Evolutionary conservation across 805 yeast genomes (phyloP).

Genomic region (Komagataella pseudopastoris): DNA sequence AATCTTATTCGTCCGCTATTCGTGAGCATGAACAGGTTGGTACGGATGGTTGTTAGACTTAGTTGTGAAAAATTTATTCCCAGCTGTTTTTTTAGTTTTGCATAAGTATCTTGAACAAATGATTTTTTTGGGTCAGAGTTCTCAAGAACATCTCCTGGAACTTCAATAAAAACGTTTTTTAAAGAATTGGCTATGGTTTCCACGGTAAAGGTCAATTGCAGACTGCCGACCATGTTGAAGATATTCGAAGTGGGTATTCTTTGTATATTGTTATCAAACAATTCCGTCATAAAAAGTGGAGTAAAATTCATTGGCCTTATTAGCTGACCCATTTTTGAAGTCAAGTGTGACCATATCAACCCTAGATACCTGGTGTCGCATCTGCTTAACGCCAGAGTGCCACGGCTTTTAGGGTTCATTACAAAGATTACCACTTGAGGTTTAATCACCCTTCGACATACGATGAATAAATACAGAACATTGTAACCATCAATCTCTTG

Average conservation of each 20-base stretch:
- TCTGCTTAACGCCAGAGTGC: background rate
- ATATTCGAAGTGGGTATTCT: background rate
- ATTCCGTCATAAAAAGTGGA: background rate
- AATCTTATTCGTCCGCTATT: slow-evolving; percentile 17
- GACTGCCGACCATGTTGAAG: background rate
- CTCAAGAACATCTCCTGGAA: slow-evolving; percentile 11
- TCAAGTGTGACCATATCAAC: background rate
- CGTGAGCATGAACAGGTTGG: slow-evolving; percentile 13
- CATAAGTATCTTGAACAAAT: slow-evolving; percentile 10
- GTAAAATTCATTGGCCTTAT: background rate
- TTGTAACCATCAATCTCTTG: background rate
- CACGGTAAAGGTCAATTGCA: slow-evolving; percentile 9
- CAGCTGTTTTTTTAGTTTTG: slow-evolving; percentile 10
- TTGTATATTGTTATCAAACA: background rate
- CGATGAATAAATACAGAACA: background rate
- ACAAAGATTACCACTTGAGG: background rate
- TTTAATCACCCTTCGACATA: background rate
- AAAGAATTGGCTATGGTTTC: slow-evolving; percentile 7
- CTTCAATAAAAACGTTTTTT: slow-evolving; percentile 12
- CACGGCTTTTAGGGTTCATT: background rate
- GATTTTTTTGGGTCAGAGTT: slow-evolving; percentile 4
- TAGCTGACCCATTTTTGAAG: background rate
- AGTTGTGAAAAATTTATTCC: slow-evolving; percentile 15
- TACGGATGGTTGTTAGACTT: slow-evolving; percentile 13
- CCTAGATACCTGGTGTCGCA: background rate